phyloP scores from a whole-genome alignment of 140 eudicot species.

The Anethum foeniculum region DNA sequence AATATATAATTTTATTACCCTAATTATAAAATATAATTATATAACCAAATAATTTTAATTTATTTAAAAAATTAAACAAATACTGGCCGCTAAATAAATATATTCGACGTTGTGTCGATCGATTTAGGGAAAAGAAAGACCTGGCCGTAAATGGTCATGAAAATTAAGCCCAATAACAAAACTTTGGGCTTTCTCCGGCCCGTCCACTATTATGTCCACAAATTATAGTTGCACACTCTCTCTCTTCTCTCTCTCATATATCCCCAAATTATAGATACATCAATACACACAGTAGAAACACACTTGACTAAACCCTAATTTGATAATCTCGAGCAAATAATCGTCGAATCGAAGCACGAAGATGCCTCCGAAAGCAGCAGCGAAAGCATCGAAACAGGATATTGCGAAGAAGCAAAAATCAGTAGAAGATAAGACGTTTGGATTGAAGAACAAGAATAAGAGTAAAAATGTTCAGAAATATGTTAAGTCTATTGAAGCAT shows the following conservation, averaged over 20 bases:
- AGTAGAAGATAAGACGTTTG: slow-evolving; percentile 94
- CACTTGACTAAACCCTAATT: slow-evolving; percentile 1
- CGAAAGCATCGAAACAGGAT: slow-evolving; percentile 48
- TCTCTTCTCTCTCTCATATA: neutral
- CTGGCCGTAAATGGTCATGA: neutral
- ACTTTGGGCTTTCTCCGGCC: neutral
- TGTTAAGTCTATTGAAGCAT: slow-evolving; percentile 3
- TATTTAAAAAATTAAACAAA: too few relatives aligned
- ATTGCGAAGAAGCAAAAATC: slow-evolving; percentile 83
- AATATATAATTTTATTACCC: too few relatives aligned
- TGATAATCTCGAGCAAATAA: neutral
- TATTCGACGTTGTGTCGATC: too few relatives aligned
- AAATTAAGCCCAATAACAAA: neutral
- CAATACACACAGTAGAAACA: slow-evolving; percentile 1
- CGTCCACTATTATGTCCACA: neutral
- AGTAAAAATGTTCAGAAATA: slow-evolving; percentile 17
- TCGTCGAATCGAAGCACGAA: neutral
- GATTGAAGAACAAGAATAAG: slow-evolving; percentile 76
- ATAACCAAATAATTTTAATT: too few relatives aligned
- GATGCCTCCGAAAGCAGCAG: slow-evolving; percentile 69
- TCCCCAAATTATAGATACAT: slow-evolving; percentile 5
- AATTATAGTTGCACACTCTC: neutral
- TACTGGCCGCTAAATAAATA: too few relatives aligned
- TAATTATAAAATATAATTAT: too few relatives aligned
- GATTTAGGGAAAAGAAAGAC: too few relatives aligned